Conservation (phyloP, 2,329 filamentous ascomycete species). For the Epichloe brachyelytri region DNA sequence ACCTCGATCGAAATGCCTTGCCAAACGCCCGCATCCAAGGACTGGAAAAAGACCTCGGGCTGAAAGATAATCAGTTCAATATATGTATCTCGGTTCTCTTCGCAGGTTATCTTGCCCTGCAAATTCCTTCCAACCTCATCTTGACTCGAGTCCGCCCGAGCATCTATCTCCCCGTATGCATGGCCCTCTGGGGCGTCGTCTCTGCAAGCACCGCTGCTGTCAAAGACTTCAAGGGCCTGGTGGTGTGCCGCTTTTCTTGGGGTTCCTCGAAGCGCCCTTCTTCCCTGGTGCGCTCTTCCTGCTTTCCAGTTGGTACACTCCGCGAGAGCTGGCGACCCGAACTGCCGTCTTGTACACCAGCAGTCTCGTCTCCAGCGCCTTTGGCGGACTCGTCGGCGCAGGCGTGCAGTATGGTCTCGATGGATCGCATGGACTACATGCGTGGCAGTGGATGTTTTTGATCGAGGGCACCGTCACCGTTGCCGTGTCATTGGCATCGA, state of each 20-base stretch:
- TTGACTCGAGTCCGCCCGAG: conserved; percentile 28
- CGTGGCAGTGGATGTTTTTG: conserved; percentile 23
- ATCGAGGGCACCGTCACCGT: conserved; percentile 19
- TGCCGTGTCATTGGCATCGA: conserved; percentile 12
- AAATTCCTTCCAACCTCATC: conserved; percentile 28
- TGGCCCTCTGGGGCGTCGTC: conserved; percentile 26
- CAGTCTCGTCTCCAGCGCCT: conserved; percentile 22
- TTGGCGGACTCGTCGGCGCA: conserved; percentile 31
- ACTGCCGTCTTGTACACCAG: conserved; percentile 33
- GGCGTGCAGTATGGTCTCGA: conserved; percentile 24
- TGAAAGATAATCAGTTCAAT: conserved; percentile 3
- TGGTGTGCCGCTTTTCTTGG: conserved; percentile 28
- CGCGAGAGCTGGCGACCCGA: conserved; percentile 31
- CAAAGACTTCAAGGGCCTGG: conserved; percentile 27
- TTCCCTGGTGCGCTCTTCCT: conserved; percentile 25
- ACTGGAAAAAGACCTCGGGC: conserved; percentile 1
- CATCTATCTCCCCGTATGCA: conserved; percentile 28
- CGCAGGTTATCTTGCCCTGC: conserved; percentile 19
- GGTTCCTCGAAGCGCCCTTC: conserved; percentile 28
- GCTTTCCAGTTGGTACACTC: conserved; percentile 41
- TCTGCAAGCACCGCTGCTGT: conserved; percentile 26
- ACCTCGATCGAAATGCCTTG: conserved; percentile 6
- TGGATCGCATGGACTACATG: conserved; percentile 13
- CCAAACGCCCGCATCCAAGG: conserved; percentile 5
- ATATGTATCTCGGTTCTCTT: conserved; percentile 22